Evolutionary conservation across 1,139 yeast genomes (phyloP).

Genomic region (Taiozyma sp.): DNA sequence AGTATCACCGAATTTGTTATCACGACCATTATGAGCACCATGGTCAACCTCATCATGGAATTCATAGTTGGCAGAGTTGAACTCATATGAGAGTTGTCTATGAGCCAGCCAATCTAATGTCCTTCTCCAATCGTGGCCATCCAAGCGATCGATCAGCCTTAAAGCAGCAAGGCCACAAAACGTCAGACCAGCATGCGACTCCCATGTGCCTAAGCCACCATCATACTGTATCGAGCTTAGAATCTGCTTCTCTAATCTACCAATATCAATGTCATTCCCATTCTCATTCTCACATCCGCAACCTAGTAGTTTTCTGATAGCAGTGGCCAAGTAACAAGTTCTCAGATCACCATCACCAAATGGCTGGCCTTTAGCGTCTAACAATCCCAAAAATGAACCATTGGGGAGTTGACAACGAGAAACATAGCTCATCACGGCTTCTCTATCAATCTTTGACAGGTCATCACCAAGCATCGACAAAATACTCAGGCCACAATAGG

Average conservation of each 20-base stretch:
- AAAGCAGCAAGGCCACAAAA: slow-evolving; percentile 78
- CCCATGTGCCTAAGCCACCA: slow-evolving; percentile 72
- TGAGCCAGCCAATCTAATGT: slow-evolving; percentile 57
- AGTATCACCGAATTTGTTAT: slow-evolving; percentile 80
- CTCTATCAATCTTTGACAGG: slow-evolving; percentile 34
- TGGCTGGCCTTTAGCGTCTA: slow-evolving; percentile 35
- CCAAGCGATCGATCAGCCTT: slow-evolving; percentile 34
- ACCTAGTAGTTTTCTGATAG: slow-evolving; percentile 51
- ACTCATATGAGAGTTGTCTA: slow-evolving; percentile 45
- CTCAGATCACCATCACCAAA: slow-evolving; percentile 71
- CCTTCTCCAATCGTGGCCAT: slow-evolving; percentile 27
- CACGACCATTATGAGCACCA: slow-evolving; percentile 90
- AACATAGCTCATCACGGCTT: slow-evolving; percentile 45
- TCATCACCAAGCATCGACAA: slow-evolving; percentile 44
- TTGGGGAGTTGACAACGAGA: slow-evolving; percentile 44
- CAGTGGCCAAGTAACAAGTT: slow-evolving; percentile 67
- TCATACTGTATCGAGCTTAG: slow-evolving; percentile 39
- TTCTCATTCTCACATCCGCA: slow-evolving; percentile 12
- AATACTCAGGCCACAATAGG: slow-evolving; percentile 56
- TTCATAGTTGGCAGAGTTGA: slow-evolving; percentile 18
- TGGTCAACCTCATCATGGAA: slow-evolving; percentile 29
- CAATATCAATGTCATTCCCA: slow-evolving; percentile 38
- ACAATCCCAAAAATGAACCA: slow-evolving; percentile 55
- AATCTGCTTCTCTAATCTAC: slow-evolving; percentile 36
- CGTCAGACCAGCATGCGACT: slow-evolving; percentile 84